These are phyloP conservation scores for Coniosporium tulheliwenetii DNA, from an alignment of 2,329 filamentous ascomycete genomes.

Conservation along the genomic window DNA sequence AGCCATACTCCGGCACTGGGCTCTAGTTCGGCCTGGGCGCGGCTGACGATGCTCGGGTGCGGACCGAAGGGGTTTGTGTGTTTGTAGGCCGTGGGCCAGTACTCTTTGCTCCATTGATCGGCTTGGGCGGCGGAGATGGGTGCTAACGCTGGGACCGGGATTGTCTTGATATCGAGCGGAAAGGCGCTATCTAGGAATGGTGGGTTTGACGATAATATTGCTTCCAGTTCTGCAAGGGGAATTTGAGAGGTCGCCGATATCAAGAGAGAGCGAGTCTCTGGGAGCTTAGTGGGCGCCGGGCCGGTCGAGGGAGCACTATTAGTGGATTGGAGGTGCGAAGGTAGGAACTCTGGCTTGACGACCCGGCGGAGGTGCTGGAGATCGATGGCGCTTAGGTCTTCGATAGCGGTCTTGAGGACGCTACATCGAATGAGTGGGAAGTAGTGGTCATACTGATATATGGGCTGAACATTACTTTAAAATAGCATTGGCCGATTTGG, in stretches of 20 bases:
- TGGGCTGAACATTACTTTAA: conserved; percentile 43
- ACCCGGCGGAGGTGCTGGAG: conserved; percentile 55
- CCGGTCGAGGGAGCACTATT: conserved; percentile 4
- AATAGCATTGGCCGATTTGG: conserved; percentile 55
- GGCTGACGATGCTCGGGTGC: conserved; percentile 58
- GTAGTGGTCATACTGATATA: conserved; percentile 2
- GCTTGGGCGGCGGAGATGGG: conserved; percentile 66
- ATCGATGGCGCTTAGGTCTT: conserved; percentile 25
- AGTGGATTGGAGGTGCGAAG: conserved; percentile 36
- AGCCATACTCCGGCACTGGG: conserved; percentile 51
- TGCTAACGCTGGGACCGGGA: conserved; percentile 55
- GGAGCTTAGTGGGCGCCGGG: background rate
- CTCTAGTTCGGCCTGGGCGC: conserved; percentile 53
- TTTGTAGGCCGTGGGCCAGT: conserved; percentile 76
- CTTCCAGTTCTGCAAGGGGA: conserved; percentile 35
- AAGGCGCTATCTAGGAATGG: conserved; percentile 16
- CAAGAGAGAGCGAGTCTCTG: conserved; percentile 31
- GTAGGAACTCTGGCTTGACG: conserved; percentile 54
- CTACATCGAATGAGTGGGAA: conserved; percentile 16
- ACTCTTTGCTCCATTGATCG: conserved; percentile 55
- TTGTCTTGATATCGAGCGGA: conserved; percentile 40
- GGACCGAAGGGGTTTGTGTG: conserved; percentile 79
- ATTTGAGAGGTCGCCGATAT: conserved; percentile 36
- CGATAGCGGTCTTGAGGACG: conserved; percentile 28
- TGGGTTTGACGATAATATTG: conserved; percentile 18